Evolutionary conservation across 2,329 filamentous ascomycete species (phyloP), one percentile per base, ranked within the genome.

Genomic region (Neofusicoccum parvum): DNA sequence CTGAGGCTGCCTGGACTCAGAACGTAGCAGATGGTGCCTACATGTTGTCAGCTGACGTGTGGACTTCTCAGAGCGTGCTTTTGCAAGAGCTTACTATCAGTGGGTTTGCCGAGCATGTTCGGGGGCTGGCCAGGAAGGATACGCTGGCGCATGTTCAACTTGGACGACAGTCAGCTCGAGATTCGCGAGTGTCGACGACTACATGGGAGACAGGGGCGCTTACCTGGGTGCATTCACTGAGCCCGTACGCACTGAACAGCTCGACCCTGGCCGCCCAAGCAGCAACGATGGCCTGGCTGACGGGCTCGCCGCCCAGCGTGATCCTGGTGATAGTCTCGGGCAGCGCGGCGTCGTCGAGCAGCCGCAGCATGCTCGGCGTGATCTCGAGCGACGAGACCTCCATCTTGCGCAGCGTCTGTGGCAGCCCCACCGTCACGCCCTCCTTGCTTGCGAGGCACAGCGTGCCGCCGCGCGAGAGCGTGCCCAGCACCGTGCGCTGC

Each of bases 371-470:
- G 0, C 80, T 79, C 1, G 83, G 82, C 0, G 82, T 84, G 15
- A 83, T 70, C 62, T 78, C 73, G 11, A 78, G 75, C 74, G 23
- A 32, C 20, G 9, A 54, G 17, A 62, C 87, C 82, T 54, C 82
- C 80, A 39, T 83, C 72, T 9, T 84, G 79, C 45, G 88, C 23
- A 23, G 23, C 23, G 23, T 23, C 23, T 23, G 23, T 3, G 23
- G 23, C 23, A 23, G 23, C 23, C 23, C 23, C 23, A 23, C 23
- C 23, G 23, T 23, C 23, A 23, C 23, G 23, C 23, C 84, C 1
- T 81, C 73, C 0, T 85, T 78, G 0, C 82, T 83, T 0, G 87
- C 86, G 0, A 89, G 79, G 66, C 86, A 88, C 3, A 89, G 78
- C 62, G 85, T 88, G 0, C 85, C 87, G n/a, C 62, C 49, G 14